Conservation (phyloP, 2,329 filamentous ascomycete genomes). For the Cercospora canescens region DNA sequence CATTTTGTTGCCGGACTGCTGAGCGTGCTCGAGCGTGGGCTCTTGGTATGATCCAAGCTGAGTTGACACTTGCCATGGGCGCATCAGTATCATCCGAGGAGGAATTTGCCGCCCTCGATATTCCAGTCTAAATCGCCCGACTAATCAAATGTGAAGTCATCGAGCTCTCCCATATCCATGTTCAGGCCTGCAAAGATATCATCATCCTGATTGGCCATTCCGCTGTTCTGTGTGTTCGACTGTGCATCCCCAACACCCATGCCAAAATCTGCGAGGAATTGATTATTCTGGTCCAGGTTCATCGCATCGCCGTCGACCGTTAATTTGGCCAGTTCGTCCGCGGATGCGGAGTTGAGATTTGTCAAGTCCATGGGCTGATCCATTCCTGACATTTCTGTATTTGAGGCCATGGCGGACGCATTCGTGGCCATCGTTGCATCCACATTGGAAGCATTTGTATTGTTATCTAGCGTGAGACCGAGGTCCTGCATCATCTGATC, state of each 20-base stretch:
- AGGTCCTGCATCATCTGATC: slow-evolving; percentile 39
- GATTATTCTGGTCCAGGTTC: slow-evolving; percentile 24
- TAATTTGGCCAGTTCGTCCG: slow-evolving; percentile 28
- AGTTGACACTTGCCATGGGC: neutral
- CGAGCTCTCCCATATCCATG: slow-evolving; percentile 36
- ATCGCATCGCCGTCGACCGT: slow-evolving; percentile 26
- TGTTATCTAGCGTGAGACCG: slow-evolving; percentile 29
- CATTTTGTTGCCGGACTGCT: no score
- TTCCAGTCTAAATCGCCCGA: neutral
- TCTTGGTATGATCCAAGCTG: neutral
- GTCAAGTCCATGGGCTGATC: slow-evolving; percentile 19
- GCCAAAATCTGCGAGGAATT: slow-evolving; percentile 16
- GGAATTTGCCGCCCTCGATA: neutral
- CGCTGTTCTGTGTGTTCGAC: slow-evolving; percentile 29
- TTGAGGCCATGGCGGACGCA: slow-evolving; percentile 3
- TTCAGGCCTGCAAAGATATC: slow-evolving; percentile 48
- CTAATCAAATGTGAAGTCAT: slow-evolving; percentile 36
- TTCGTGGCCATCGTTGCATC: slow-evolving; percentile 19
- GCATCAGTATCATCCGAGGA: neutral
- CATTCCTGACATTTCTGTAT: slow-evolving; percentile 25
- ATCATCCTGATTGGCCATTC: slow-evolving; percentile 37
- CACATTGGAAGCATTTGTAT: slow-evolving; percentile 13
- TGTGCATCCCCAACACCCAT: slow-evolving; percentile 21
- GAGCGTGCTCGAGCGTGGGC: no score
- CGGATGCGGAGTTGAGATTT: slow-evolving; percentile 15